A percentile compares a stretch with the other conserved stretches of the same genome.
These are phyloP conservation scores for Elsinoe necatrix DNA, from an alignment of 2,329 filamentous ascomycete species.

Conservation along the genomic window DNA sequence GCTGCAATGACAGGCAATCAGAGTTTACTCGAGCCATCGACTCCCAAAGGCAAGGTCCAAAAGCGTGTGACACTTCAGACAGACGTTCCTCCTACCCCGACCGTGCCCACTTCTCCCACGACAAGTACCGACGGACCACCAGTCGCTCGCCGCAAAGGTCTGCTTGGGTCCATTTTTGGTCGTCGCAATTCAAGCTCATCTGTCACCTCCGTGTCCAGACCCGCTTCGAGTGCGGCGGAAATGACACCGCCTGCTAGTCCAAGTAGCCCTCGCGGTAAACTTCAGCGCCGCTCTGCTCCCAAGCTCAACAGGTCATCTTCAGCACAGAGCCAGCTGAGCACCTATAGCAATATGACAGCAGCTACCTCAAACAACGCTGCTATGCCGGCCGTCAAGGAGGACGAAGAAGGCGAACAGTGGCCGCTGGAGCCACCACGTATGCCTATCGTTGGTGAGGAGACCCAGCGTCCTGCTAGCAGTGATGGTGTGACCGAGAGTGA, in stretches of 20 bases:
- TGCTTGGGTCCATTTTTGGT: conserved; percentile 31
- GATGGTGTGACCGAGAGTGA: conserved; percentile 26
- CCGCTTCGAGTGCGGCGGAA: conserved; percentile 17
- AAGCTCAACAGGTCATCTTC: conserved; percentile 20
- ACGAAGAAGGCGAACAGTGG: conserved; percentile 26
- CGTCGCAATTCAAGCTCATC: conserved; percentile 25
- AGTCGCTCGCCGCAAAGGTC: conserved; percentile 23
- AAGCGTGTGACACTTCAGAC: conserved; percentile 19
- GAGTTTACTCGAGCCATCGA: conserved; percentile 17
- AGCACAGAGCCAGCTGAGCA: conserved; percentile 2
- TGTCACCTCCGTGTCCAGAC: conserved; percentile 19
- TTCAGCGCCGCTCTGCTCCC: conserved; percentile 40
- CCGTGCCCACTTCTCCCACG: background rate
- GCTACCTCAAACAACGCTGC: background rate
- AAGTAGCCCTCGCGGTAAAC: conserved; percentile 29
- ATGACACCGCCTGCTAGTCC: conserved; percentile 21
- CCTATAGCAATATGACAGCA: background rate
- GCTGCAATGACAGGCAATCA: conserved; percentile 23
- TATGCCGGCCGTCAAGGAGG: conserved; percentile 12
- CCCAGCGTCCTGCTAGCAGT: conserved; percentile 26
- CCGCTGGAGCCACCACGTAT: conserved; percentile 24
- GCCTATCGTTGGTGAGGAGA: conserved; percentile 17
- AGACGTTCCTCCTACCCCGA: background rate
- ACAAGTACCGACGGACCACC: conserved; percentile 3
- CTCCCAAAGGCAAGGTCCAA: conserved; percentile 22